These are phyloP conservation scores for Gossypium mustelinum DNA, from an alignment of 345 rosid species.

Conservation along the genomic window DNA sequence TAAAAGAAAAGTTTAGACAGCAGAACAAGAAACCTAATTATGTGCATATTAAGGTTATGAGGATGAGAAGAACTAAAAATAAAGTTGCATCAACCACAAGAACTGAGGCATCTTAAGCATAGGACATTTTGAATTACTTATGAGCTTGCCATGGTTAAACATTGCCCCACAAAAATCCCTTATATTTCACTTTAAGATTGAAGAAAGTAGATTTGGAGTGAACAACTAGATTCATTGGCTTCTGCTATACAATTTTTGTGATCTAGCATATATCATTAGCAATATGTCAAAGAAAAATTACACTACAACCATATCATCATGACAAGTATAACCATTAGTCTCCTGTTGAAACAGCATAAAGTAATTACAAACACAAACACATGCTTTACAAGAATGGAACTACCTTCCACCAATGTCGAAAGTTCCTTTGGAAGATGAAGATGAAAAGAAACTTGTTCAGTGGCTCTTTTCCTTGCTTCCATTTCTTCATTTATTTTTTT, in stretches of 20 bases:
- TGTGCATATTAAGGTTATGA: not conserved
- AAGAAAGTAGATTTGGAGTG: not conserved
- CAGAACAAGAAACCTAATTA: not conserved
- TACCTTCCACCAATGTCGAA: slow-evolving; percentile 77
- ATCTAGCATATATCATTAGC: not conserved
- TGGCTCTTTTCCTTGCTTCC: slow-evolving; percentile 60
- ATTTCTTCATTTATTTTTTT: slow-evolving; percentile 67
- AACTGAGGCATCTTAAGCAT: not conserved
- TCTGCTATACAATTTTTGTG: not conserved
- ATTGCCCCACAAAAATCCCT: not conserved
- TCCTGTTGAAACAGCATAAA: not conserved
- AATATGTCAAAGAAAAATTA: not conserved
- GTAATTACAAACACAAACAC: slow-evolving; percentile 8
- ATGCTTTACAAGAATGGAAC: slow-evolving; percentile 11
- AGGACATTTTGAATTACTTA: not conserved
- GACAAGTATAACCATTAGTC: not conserved
- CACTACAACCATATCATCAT: not conserved
- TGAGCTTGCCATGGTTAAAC: not conserved
- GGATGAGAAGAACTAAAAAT: not conserved
- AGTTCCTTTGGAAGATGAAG: slow-evolving; percentile 68
- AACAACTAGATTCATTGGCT: not conserved
- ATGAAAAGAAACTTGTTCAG: slow-evolving; percentile 68
- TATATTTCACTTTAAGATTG: not conserved
- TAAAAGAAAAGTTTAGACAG: not conserved
- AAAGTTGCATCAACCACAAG: not conserved